Evolutionary conservation across 2,329 filamentous ascomycete genomes (phyloP).

Genomic region (Fusarium verticillioides): DNA sequence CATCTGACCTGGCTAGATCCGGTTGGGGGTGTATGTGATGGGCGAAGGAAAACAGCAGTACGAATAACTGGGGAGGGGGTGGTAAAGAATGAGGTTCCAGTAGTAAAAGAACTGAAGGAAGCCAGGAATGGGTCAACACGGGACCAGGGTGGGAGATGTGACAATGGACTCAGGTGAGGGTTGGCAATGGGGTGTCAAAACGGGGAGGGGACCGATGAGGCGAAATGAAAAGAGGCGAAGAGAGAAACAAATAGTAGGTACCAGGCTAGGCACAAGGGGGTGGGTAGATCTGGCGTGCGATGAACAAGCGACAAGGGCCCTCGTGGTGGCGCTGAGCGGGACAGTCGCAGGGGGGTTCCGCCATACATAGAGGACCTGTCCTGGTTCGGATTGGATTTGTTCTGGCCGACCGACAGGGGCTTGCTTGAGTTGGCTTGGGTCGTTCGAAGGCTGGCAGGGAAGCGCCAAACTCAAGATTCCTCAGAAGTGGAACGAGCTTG

Average conservation of each 20-base stretch:
- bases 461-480: conserved; percentile 30
- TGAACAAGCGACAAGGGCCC: conserved; percentile 45
- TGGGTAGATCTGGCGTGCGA: conserved; percentile 50
- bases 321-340: conserved; percentile 51
- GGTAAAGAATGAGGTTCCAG: conserved; percentile 36
- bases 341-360: conserved; percentile 41
- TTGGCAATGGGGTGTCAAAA: conserved; percentile 41
- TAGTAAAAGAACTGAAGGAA: conserved; percentile 39
- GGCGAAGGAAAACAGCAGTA: conserved; percentile 31
- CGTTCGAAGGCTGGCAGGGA: conserved; percentile 20
- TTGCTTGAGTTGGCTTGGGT: conserved; percentile 29
- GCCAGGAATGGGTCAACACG: conserved; percentile 46
- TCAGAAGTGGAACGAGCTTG: conserved; percentile 23
- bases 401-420: conserved; percentile 27
- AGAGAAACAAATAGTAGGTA: conserved; percentile 42
- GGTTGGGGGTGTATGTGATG: conserved; percentile 40
- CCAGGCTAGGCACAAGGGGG: conserved; percentile 36
- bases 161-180: conserved; percentile 45
- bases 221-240: conserved; percentile 41
- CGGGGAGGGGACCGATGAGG: conserved; percentile 39
- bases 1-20: conserved; percentile 52
- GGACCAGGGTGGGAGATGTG: conserved; percentile 44
- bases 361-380: conserved; percentile 28
- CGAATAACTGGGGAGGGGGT: conserved; percentile 36
- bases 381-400: conserved; percentile 33